Base-by-base conservation (phyloP, 352 stramenopile genomes). In the Phytophthora cactorum region DNA sequence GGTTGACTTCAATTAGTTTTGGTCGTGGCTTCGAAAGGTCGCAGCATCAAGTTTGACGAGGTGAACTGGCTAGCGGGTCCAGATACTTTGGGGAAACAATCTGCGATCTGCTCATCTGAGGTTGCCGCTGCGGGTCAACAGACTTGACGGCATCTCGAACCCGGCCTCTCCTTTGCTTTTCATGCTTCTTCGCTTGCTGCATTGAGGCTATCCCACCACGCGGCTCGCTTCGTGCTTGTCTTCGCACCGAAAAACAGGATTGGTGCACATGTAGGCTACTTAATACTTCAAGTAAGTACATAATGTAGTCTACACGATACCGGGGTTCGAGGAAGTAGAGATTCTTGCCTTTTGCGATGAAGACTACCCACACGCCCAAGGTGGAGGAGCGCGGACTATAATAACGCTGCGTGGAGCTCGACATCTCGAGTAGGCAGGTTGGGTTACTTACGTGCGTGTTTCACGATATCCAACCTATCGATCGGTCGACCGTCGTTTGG, bases 51-150 rank as follows among this genome's bases (percentile, higher is more conserved):
- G 27, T 71, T 64, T 69, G 12, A n/a, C 25, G 39, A 46, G 50
- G 25, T 52, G 46, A 73, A 69, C 66, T 69, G 66, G 66, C 66
- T 73, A 54, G n/a, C 17, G 28, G 31, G 12, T 45, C 34, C 43
- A 61, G 50, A 63, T 38, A 38, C 36, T 41, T 46, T 57, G 27
- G 15, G 31, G 47, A 70, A 60, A 64, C 59, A 36, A 63, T 59
- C 46, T 27, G 27, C 65, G 65, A 72, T 72, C 51, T 72, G 65
- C 58, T 68, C 32, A 44, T 50, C 31, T 11, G 41, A 55, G 28
- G 32, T 5, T 65, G 45, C 28, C 10, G 43, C 41, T 17, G 56
- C 39, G 12, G 38, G 49, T 59, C 59, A 67, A 66, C 45, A 43
- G 12, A 10, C 34, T 39, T 39, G 43, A 32, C 22, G 11, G 41